These are phyloP conservation scores for Malania oleifera DNA, from an alignment of 164 flowering plant genomes.

Conservation along the genomic window DNA sequence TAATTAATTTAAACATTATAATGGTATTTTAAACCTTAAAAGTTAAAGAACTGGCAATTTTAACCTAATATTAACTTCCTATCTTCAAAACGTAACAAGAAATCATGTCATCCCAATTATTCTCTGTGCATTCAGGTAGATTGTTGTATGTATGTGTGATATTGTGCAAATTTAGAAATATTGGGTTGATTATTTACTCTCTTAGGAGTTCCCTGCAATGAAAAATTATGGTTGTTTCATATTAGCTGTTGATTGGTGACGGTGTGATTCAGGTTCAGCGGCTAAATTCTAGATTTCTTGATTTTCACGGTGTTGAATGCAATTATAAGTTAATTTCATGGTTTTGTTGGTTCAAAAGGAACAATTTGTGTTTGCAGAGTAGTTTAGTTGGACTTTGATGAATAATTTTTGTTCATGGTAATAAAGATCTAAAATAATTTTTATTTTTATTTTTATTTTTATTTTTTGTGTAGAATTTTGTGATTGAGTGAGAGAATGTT, in stretches of 20 bases:
- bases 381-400: not conserved
- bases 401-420: not conserved
- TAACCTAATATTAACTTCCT: too few species aligned
- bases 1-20: too few species aligned
- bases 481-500: conserved; percentile 57
- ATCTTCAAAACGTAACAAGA: too few species aligned
- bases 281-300: not conserved
- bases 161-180: too few species aligned
- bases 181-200: too few species aligned
- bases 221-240: not conserved
- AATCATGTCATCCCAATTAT: too few species aligned
- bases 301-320: not conserved
- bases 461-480: conserved; percentile 18
- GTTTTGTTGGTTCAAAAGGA: not conserved
- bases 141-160: too few species aligned
- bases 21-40: too few species aligned
- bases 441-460: too few species aligned
- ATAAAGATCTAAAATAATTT: not conserved
- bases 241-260: not conserved
- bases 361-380: not conserved
- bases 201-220: too few species aligned
- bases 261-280: not conserved
- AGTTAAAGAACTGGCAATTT: too few species aligned
- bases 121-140: too few species aligned
- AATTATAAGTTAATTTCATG: not conserved